phyloP scores from a whole-genome alignment of 2,329 filamentous ascomycete genomes.

The Raffaelea albimanens region DNA sequence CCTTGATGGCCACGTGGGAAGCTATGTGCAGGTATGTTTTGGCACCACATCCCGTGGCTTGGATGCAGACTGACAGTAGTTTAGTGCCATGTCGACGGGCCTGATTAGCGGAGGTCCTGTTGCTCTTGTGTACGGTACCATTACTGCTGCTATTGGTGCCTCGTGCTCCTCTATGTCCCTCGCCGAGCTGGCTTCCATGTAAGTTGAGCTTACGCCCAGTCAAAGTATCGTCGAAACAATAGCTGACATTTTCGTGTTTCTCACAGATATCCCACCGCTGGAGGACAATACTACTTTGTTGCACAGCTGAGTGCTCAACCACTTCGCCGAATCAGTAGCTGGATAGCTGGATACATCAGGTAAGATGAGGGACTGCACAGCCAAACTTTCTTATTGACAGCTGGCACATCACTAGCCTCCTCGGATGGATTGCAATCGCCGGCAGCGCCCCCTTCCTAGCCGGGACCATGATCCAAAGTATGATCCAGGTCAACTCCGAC shows the following conservation, averaged over 20 bases:
- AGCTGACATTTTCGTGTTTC: too few species aligned
- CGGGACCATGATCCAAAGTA: background rate
- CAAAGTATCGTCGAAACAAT: too few species aligned
- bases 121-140: background rate
- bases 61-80: background rate
- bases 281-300: background rate
- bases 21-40: background rate
- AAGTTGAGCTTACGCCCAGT: too few species aligned
- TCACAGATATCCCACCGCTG: background rate
- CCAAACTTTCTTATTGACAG: too few species aligned
- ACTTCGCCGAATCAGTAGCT: background rate
- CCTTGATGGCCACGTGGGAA: background rate
- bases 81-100: background rate
- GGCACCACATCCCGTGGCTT: background rate
- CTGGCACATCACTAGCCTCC: too few species aligned
- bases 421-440: background rate
- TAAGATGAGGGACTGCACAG: too few species aligned
- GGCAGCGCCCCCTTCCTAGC: background rate
- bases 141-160: background rate
- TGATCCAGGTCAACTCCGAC: background rate
- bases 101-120: background rate
- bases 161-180: background rate
- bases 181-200: background rate
- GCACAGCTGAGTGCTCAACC: background rate
- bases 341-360: background rate